These are phyloP conservation scores for Cylindrodendrum hubeiense DNA, from an alignment of 2,329 filamentous ascomycete species.

Conservation along the genomic window DNA sequence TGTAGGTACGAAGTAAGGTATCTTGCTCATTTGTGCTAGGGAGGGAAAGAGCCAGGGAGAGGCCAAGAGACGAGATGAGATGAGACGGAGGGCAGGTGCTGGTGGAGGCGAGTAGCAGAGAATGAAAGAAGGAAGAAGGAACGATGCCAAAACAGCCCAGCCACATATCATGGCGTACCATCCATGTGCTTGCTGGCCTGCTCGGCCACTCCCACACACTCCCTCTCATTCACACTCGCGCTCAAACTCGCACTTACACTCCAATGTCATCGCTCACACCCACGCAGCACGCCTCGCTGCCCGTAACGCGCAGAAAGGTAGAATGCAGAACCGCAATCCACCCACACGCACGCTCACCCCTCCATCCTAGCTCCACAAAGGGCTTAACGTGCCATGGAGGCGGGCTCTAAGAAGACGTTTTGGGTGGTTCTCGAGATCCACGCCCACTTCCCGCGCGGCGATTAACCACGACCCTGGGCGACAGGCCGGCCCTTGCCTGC, in stretches of 20 bases:
- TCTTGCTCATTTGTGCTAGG: background rate
- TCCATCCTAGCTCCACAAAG: slow-evolving; percentile 14
- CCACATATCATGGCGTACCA: slow-evolving; percentile 11
- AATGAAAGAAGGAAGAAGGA: slow-evolving; percentile 12
- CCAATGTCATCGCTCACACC: background rate
- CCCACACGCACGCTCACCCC: slow-evolving; percentile 9
- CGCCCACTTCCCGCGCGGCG: slow-evolving; percentile 43
- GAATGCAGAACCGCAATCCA: slow-evolving; percentile 8
- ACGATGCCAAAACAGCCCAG: slow-evolving; percentile 4
- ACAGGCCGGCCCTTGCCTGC: slow-evolving; percentile 16
- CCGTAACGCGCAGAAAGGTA: background rate
- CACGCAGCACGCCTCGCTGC: background rate
- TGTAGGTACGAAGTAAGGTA: too few relatives aligned
- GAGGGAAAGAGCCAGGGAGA: background rate
- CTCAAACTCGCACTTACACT: background rate
- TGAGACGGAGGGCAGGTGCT: background rate
- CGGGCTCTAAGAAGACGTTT: slow-evolving; percentile 26
- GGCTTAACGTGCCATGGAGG: slow-evolving; percentile 24
- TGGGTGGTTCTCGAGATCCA: slow-evolving; percentile 38
- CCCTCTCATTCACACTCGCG: background rate
- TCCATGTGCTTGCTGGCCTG: slow-evolving; percentile 7
- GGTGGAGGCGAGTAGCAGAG: background rate
- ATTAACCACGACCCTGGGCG: slow-evolving; percentile 33
- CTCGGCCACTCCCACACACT: slow-evolving; percentile 8
- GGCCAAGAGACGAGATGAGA: background rate